Conservation (phyloP, 2,329 filamentous ascomycete species). For the Penicillium sp. region DNA sequence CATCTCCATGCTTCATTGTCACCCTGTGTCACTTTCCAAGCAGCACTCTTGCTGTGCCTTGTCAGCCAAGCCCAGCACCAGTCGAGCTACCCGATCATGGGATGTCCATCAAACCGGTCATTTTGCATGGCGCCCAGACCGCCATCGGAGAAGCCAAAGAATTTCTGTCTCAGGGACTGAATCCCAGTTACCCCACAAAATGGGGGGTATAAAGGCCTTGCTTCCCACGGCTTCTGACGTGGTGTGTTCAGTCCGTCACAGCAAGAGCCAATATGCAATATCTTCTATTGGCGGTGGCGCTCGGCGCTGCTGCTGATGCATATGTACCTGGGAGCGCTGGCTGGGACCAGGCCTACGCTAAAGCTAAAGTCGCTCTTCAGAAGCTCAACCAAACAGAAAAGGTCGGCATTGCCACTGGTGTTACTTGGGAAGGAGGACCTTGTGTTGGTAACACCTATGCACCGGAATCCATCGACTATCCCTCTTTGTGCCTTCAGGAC, state of each 20-base stretch:
- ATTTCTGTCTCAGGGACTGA: not conserved
- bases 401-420: constrained; percentile 31
- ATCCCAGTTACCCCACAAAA: not conserved
- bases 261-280: not conserved
- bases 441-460: constrained; percentile 37
- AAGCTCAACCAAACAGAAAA: constrained; percentile 26
- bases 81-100: not conserved
- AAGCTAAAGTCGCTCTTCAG: constrained; percentile 12
- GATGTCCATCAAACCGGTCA: not conserved
- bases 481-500: constrained; percentile 37
- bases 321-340: constrained; percentile 4
- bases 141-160: not conserved
- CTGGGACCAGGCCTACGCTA: constrained; percentile 16
- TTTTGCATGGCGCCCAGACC: not conserved
- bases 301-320: constrained; percentile 4
- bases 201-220: not conserved
- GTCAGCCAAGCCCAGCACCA: not conserved
- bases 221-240: not conserved
- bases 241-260: not conserved
- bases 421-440: constrained; percentile 31
- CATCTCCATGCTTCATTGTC: not conserved
- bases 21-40: not conserved
- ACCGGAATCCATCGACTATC: constrained; percentile 30
- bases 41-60: not conserved
- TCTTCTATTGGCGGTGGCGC: constrained; percentile 5